Evolutionary conservation across 164 flowering plant genomes (phyloP).

Genomic region (Annona squamosa): DNA sequence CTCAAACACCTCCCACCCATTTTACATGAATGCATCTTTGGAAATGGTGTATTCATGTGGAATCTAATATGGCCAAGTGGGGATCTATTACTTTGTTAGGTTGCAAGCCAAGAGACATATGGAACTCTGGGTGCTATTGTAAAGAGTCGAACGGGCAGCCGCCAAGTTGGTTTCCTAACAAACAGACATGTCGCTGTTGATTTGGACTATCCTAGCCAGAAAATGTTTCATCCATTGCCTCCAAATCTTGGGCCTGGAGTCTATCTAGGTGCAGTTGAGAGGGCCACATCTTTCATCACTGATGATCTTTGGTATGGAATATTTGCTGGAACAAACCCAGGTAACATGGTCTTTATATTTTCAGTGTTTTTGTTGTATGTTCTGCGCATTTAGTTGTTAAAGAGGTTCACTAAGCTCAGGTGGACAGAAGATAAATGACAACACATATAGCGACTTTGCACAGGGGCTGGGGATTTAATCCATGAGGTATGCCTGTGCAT

Average conservation of each 20-base stretch:
- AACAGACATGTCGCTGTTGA: slow-evolving; percentile 97
- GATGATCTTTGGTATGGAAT: slow-evolving; percentile 99
- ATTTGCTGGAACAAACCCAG: slow-evolving; percentile 97
- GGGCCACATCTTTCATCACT: slow-evolving; percentile 96
- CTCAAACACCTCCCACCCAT: neutral
- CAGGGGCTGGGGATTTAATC: neutral
- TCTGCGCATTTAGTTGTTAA: neutral
- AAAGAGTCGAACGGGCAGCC: slow-evolving; percentile 82
- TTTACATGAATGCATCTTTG: neutral
- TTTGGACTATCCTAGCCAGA: slow-evolving; percentile 92
- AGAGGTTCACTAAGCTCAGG: neutral
- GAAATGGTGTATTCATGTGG: neutral
- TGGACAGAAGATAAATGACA: neutral
- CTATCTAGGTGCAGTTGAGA: slow-evolving; percentile 95
- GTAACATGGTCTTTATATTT: slow-evolving; percentile 34
- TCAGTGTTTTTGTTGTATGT: neutral
- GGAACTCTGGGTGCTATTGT: slow-evolving; percentile 99
- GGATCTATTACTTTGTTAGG: slow-evolving; percentile 32
- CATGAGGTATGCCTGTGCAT: neutral
- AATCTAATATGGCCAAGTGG: neutral
- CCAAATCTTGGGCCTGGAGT: slow-evolving; percentile 98
- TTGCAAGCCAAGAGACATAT: slow-evolving; percentile 96
- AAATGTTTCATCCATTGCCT: slow-evolving; percentile 99
- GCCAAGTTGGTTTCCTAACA: slow-evolving; percentile 92
- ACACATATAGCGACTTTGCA: too few species aligned